Conservation (phyloP, 78 protist genomes). For the Emiliania huxleyi region DNA sequence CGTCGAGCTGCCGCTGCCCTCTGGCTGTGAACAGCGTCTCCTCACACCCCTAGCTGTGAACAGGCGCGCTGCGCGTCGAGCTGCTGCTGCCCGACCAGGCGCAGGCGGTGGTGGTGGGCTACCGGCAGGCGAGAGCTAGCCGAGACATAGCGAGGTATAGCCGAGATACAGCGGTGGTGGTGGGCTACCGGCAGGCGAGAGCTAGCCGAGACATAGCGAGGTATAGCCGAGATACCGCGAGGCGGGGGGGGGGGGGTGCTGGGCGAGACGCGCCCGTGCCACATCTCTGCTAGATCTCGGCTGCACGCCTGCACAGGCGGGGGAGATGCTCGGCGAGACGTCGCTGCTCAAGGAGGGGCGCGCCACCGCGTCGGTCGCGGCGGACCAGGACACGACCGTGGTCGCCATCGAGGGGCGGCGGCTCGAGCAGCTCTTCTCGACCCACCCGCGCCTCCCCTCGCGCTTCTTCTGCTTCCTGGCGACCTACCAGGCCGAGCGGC, state of each 20-base stretch:
- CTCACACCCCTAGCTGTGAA: neutral
- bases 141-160: too few relatives aligned
- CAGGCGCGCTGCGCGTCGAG: neutral
- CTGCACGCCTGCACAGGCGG: too few relatives aligned
- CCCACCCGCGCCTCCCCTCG: neutral
- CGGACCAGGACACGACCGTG: neutral
- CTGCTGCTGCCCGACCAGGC: neutral
- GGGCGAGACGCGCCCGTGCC: too few relatives aligned
- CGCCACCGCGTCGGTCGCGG: neutral
- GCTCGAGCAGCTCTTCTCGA: neutral
- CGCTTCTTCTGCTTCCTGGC: conserved; percentile 20
- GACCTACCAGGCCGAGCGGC: conserved; percentile 1
- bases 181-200: neutral
- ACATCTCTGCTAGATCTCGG: too few relatives aligned
- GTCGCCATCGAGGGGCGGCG: neutral
- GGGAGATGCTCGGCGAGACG: conserved; percentile 15
- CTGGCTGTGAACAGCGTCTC: too few relatives aligned
- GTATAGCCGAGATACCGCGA: too few relatives aligned
- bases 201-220: too few relatives aligned
- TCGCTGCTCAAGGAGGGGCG: neutral
- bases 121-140: too few relatives aligned
- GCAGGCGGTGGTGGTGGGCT: neutral
- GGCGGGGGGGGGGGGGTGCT: neutral
- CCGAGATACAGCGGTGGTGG: conserved; percentile 10
- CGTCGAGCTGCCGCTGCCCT: neutral